Base-by-base conservation (phyloP, 768 basidiomycete species). In the Hypsizygus marmoreus region DNA sequence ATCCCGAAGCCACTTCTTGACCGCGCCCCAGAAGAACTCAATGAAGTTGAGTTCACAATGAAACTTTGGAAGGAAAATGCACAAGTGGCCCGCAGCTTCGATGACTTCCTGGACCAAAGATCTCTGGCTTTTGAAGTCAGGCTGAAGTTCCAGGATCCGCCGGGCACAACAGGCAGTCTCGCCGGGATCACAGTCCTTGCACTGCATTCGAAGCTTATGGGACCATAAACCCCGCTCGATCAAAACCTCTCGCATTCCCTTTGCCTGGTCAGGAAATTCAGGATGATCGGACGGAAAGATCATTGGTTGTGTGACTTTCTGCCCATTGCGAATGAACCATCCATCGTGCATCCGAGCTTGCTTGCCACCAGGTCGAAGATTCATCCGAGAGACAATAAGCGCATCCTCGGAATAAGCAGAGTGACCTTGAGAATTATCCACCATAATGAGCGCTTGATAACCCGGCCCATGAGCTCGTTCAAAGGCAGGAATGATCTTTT, bases 361-460 rank as follows among this genome's bases (percentile, higher is more conserved):
- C 42, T 70, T 69, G 2, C 72, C 71, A 17, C 69, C 69, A 14
- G 70, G 68, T 0, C 53, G 54, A 8, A 66, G 5, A 54, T 75
- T 74, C 70, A 75, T 73, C 0, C 54, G 49, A 4, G 59, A 57
- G 0, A 49, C 61, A 2, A 67, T 41, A 0, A 75, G 56, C 3
- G 72, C 68, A 62, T 73, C 66, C 1, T 44, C 50, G 0, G 64
- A 45, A 59, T 71, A 75, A 38, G 69, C 67, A 6, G 62, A 58
- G 44, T 72, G 69, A 0, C 72, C 72, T 43, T 74, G 71, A 3
- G 72, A 76, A 42, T 74, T 67, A 45, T 74, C 67, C 42, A 76
- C 61, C 40, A 73, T 48, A 30, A 75, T 53, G 0, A 74, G 51
- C 2, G 63, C 66, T 38, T 67, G 64, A 54, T 65, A 68, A 16